Base-by-base conservation (phyloP, 23 red algal genomes). In the Gracilaria gracilis region DNA sequence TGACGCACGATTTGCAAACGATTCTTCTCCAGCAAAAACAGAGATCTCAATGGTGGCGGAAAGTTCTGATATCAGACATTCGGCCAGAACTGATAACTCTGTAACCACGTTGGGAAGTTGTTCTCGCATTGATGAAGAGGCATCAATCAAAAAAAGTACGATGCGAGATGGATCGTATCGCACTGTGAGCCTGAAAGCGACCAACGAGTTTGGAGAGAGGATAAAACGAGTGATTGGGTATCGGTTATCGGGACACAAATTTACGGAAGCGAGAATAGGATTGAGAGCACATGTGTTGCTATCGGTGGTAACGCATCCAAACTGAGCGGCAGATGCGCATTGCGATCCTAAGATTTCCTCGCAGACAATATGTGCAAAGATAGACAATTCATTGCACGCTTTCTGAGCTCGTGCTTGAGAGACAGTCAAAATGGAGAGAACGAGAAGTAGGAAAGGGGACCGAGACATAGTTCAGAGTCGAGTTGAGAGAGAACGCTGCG, bases 111-210 rank as follows among this genome's bases (percentile, higher is more conserved):
- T 17, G 15, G 58, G 58, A n/a, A 64, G 4, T n/a, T 64, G 58
- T n/a, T 64, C 58, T 64, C 58, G 58, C 58, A 64, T 64, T 15
- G 58, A 64, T 17, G 58, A 15, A 3, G 58, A 64, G 58, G 58
- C 58, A 17, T 64, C 58, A n/a, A 64, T 29, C 58, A 64, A 64
- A 64, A 64, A 9, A 15, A 17, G 15, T 27, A 64, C 58, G 58
- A n/a, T 64, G 58, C 21, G 58, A 64, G 23, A 27, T 64, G 4
- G 23, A 64, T 64, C 58, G 58, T 3, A 3, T 9, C 16, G 4
- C 6, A 64, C 58, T 27, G 23, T 64, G 23, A 64, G 21, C 6
- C 58, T n/a, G 58, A 64, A 64, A 29, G 3, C 27, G 23, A 64
- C 58, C 3, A 15, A 29, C 23, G 21, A 27, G 27, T n/a, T 27